Conservation (phyloP, 768 basidiomycete genomes). For the Macrolepiota fuliginosa region DNA sequence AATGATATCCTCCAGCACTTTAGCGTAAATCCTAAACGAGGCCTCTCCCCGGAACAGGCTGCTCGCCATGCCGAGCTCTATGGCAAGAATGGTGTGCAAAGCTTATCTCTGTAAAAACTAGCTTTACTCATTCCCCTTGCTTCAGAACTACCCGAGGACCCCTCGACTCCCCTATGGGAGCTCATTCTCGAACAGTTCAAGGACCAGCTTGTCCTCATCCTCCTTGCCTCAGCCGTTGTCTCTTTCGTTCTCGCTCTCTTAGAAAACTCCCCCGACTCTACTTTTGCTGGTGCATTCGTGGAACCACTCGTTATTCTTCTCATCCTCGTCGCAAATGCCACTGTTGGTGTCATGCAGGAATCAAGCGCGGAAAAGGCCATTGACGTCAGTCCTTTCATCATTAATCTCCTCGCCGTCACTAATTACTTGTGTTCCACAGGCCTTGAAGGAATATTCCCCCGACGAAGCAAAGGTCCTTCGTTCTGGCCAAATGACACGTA, state of each 20-base stretch:
- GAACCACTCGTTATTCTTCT: constrained; percentile 94
- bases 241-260: constrained; percentile 91
- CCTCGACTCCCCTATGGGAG: constrained; percentile 88
- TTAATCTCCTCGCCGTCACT: not conserved
- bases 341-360: constrained; percentile 97
- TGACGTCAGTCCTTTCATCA: constrained; percentile 61
- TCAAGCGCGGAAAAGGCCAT: constrained; percentile 96
- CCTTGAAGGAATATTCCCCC: constrained; percentile 94
- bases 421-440: constrained; percentile 44
- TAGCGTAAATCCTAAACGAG: constrained; percentile 56
- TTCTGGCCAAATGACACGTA: constrained; percentile 60
- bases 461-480: constrained; percentile 93
- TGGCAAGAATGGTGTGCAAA: constrained; percentile 75
- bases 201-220: constrained; percentile 96
- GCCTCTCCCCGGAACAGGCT: constrained; percentile 67
- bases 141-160: constrained; percentile 89
- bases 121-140: constrained; percentile 8
- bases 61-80: constrained; percentile 74
- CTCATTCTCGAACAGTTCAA: constrained; percentile 99
- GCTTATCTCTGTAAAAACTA: not conserved
- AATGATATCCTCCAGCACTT: constrained; percentile 73
- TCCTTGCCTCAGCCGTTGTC: constrained; percentile 89
- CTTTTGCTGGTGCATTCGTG: constrained; percentile 83
- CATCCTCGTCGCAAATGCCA: constrained; percentile 95
- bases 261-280: constrained; percentile 70